A percentile compares a stretch with the other conserved stretches of the same genome.
These are phyloP conservation scores for Chaetomium strumarium DNA, from an alignment of 2,329 filamentous ascomycete species.

Conservation along the genomic window DNA sequence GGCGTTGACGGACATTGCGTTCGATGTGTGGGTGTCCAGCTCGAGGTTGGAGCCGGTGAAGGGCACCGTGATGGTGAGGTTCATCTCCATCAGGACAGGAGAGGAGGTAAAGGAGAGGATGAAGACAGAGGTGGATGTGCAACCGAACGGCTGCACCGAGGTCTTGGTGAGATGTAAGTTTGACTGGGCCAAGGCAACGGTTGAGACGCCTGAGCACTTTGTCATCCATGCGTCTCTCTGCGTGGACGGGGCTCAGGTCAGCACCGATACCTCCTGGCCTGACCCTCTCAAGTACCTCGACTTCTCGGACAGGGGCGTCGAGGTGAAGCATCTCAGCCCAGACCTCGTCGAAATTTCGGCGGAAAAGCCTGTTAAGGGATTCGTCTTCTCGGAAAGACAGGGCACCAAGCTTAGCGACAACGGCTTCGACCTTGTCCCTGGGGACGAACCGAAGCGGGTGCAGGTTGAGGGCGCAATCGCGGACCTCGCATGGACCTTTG, in stretches of 20 bases:
- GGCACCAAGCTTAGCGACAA: slow-evolving; percentile 48
- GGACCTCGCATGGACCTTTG: slow-evolving; percentile 15
- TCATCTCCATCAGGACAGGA: slow-evolving; percentile 38
- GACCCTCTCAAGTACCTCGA: slow-evolving; percentile 57
- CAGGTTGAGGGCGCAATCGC: slow-evolving; percentile 19
- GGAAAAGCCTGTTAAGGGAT: slow-evolving; percentile 49
- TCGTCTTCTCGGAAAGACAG: slow-evolving; percentile 46
- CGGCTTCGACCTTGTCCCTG: slow-evolving; percentile 52
- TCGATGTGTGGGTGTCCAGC: slow-evolving; percentile 41
- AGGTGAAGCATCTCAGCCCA: slow-evolving; percentile 26
- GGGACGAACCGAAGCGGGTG: slow-evolving; percentile 27
- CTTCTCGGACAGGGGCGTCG: slow-evolving; percentile 40
- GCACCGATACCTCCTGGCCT: slow-evolving; percentile 52
- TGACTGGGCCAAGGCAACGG: slow-evolving; percentile 17
- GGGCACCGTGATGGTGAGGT: slow-evolving; percentile 31
- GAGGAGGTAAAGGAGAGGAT: slow-evolving; percentile 29
- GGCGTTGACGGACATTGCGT: slow-evolving; percentile 34
- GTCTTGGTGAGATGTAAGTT: slow-evolving; percentile 33
- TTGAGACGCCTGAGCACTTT: slow-evolving; percentile 25
- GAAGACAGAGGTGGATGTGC: slow-evolving; percentile 23
- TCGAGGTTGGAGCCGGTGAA: slow-evolving; percentile 22
- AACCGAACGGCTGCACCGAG: slow-evolving; percentile 37
- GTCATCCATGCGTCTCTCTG: slow-evolving; percentile 36
- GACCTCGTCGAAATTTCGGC: slow-evolving; percentile 30
- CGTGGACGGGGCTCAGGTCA: slow-evolving; percentile 34